These are phyloP conservation scores for Effrenium voratum DNA, from an alignment of 73 alveolate species.

Conservation along the genomic window DNA sequence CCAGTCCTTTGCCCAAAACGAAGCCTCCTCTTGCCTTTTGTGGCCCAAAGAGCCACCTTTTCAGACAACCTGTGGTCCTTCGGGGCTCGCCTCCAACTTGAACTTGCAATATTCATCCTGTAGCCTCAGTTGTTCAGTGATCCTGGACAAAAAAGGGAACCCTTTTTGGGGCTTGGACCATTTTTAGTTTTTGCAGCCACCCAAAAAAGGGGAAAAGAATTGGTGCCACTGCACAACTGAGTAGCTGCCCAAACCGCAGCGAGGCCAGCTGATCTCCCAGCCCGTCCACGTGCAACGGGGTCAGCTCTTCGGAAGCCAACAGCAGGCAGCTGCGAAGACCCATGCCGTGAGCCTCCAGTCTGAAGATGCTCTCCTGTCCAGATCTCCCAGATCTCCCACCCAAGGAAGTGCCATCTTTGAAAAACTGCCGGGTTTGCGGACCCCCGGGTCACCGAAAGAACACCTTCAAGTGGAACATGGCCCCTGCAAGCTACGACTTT, in stretches of 20 bases:
- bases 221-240: too few relatives aligned
- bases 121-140: too few relatives aligned
- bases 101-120: not conserved
- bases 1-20: not conserved
- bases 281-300: constrained; percentile 37
- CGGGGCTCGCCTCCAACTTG: constrained; percentile 1
- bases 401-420: too few relatives aligned
- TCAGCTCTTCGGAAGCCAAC: not conserved
- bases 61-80: not conserved
- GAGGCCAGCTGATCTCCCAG: constrained; percentile 19
- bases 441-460: not conserved
- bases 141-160: too few relatives aligned
- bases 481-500: not conserved
- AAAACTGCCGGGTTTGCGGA: not conserved
- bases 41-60: not conserved
- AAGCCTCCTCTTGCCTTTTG: not conserved
- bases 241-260: not conserved
- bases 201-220: too few relatives aligned
- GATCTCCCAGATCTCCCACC: too few relatives aligned
- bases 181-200: too few relatives aligned
- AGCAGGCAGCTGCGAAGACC: not conserved
- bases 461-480: not conserved
- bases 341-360: not conserved
- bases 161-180: too few relatives aligned
- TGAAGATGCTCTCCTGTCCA: not conserved